phyloP scores from a whole-genome alignment of 1,139 yeast species.

The Spathaspora sp. region DNA sequence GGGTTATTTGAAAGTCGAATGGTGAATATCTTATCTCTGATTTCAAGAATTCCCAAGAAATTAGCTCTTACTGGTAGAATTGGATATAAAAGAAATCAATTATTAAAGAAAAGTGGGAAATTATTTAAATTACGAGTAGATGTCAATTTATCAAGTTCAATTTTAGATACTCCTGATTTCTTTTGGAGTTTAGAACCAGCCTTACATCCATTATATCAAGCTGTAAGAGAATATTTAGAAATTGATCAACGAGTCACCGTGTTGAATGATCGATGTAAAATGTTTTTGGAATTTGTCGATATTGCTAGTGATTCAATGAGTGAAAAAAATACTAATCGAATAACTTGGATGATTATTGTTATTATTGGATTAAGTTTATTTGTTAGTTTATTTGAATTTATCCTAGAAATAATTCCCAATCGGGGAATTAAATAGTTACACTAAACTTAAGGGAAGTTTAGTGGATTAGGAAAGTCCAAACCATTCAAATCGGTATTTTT shows the following conservation, averaged over 20 bases:
- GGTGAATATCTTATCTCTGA: slow-evolving; percentile 79
- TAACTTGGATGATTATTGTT: slow-evolving; percentile 86
- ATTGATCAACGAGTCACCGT: slow-evolving; percentile 94
- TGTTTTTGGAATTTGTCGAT: slow-evolving; percentile 89
- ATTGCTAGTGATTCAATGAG: slow-evolving; percentile 93
- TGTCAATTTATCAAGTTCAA: slow-evolving; percentile 86
- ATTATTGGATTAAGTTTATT: slow-evolving; percentile 77
- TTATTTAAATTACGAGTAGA: slow-evolving; percentile 88
- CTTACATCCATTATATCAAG: slow-evolving; percentile 84
- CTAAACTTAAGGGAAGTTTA: too few relatives aligned
- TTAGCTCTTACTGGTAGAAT: slow-evolving; percentile 86
- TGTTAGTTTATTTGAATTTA: slow-evolving; percentile 53
- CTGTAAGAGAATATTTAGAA: slow-evolving; percentile 88
- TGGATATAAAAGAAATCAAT: slow-evolving; percentile 75
- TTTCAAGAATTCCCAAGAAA: slow-evolving; percentile 83
- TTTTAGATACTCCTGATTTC: slow-evolving; percentile 91
- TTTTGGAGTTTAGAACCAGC: slow-evolving; percentile 98
- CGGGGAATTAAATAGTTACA: not conserved
- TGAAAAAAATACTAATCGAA: slow-evolving; percentile 85
- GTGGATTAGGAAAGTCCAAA: too few relatives aligned
- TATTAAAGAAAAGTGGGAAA: slow-evolving; percentile 84
- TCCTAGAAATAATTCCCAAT: slow-evolving; percentile 31
- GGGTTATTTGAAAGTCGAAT: slow-evolving; percentile 90
- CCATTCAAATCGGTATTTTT: not conserved
- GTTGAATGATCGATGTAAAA: slow-evolving; percentile 88